Evolutionary conservation across 306 rosid species (phyloP), one percentile per base, ranked within the genome.

Genomic region (Bauhinia variegata): DNA sequence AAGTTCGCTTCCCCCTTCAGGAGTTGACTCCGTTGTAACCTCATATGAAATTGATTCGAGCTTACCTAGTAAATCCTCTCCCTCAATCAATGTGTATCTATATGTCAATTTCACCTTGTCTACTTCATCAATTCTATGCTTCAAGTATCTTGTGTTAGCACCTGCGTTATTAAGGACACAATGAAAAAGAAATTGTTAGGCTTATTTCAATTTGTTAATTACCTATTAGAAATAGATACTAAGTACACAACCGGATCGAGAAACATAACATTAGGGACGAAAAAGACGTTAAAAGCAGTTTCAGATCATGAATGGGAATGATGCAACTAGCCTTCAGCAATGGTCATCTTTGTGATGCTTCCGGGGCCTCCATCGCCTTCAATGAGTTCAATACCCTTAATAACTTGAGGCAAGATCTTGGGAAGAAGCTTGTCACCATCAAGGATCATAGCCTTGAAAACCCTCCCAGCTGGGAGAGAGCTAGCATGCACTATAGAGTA

Each of bases 301-400:
- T 28, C 16, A 38, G 28, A 23, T n/a, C n/a, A n/a, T 23, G 28
- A 23, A 23, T 23, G 28, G 5, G 11, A 67, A 67, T 38, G 56
- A 5, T 51, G 28, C 10, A 53, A 81, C 72, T 48, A 57, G 71
- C 93, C 91, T 75, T 77, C 76, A 3, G 60, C 79, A 11, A 83
- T 61, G 65, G 85, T 81, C 60, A 83, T 71, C 76, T 87, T 71
- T 64, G 83, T 84, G 65, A 89, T 67, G 72, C 83, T 84, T 78
- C 95, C 91, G 0, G 89, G 80, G 8, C 91, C 89, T 6, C 91
- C 96, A 57, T 81, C 56, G 64, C 95, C 95, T 78, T 83, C 83
- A 34, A 85, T 50, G 11, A 83, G 73, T 36, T 89, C 86, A 58
- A 70, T 4, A 3, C 46, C 48, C 63, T 79, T 74, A 31, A 83